Conservation (phyloP, 2,329 filamentous ascomycete species). For the Amphichorda felina region DNA sequence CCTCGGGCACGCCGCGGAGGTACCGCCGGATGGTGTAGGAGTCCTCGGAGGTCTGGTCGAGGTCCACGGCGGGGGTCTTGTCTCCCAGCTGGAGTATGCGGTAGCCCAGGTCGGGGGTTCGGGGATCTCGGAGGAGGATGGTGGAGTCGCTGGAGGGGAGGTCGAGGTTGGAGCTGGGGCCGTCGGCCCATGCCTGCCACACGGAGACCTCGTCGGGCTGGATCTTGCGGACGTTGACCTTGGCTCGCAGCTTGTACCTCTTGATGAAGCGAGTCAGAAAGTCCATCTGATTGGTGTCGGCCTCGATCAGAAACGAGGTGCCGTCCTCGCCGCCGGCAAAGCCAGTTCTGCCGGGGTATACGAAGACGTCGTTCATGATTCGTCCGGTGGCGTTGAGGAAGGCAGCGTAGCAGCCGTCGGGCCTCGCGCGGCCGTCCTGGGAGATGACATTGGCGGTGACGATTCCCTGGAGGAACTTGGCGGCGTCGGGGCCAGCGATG, state of each 20-base stretch:
- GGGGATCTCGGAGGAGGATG: constrained; percentile 34
- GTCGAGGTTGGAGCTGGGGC: constrained; percentile 24
- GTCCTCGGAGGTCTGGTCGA: constrained; percentile 35
- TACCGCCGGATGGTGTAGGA: constrained; percentile 70
- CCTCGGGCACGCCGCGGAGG: constrained; percentile 72
- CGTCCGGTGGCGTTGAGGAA: constrained; percentile 82
- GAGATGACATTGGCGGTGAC: constrained; percentile 50
- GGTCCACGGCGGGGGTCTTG: constrained; percentile 23
- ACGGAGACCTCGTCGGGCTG: constrained; percentile 53
- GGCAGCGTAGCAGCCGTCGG: constrained; percentile 59
- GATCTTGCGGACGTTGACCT: constrained; percentile 57
- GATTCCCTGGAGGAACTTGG: constrained; percentile 79
- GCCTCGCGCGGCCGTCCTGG: constrained; percentile 18
- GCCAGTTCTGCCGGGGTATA: constrained; percentile 48
- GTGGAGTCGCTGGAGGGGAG: background rate
- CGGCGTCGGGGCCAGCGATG: constrained; percentile 66
- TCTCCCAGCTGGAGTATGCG: constrained; percentile 26
- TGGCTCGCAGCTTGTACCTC: constrained; percentile 76
- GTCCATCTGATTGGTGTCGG: constrained; percentile 56
- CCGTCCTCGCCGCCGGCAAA: constrained; percentile 14
- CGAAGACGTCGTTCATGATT: constrained; percentile 79
- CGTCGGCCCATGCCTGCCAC: constrained; percentile 66
- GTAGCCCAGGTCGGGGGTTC: constrained; percentile 44
- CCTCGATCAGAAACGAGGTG: constrained; percentile 57
- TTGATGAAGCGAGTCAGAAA: constrained; percentile 61